Evolutionary conservation across 768 basidiomycete genomes (phyloP).

Genomic region (Rhodotorula toruloides): DNA sequence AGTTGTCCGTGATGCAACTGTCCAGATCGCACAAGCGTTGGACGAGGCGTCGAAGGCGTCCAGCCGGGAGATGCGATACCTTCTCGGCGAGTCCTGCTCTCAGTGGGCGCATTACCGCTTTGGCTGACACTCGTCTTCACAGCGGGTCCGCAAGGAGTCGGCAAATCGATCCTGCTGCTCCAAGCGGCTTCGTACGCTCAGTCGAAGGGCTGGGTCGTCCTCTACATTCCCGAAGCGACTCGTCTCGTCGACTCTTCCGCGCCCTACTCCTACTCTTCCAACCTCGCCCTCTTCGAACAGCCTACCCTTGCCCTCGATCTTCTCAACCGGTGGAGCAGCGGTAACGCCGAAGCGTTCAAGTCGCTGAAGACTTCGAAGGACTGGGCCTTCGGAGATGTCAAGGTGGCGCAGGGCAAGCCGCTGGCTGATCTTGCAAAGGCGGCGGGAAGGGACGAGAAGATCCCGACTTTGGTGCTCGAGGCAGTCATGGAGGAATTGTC

Average conservation of each 20-base stretch:
- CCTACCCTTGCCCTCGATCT: slow-evolving; percentile 24
- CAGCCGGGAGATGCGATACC: slow-evolving; percentile 20
- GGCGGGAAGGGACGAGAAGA: slow-evolving; percentile 21
- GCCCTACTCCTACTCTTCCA: slow-evolving; percentile 27
- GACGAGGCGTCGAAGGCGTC: slow-evolving; percentile 11
- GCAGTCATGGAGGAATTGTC: slow-evolving; percentile 34
- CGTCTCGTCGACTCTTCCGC: slow-evolving; percentile 36
- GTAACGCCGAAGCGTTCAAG: slow-evolving; percentile 32
- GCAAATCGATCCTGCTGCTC: slow-evolving; percentile 31
- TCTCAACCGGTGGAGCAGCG: slow-evolving; percentile 17
- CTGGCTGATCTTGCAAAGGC: slow-evolving; percentile 29
- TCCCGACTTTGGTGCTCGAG: slow-evolving; percentile 26
- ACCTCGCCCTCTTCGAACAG: slow-evolving; percentile 34
- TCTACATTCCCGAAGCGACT: slow-evolving; percentile 36
- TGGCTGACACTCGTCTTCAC: neutral
- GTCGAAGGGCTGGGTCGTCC: slow-evolving; percentile 24
- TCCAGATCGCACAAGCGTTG: slow-evolving; percentile 5
- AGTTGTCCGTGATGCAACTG: slow-evolving; percentile 17
- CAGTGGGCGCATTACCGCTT: no score
- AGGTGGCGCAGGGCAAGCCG: slow-evolving; percentile 21
- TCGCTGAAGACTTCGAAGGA: slow-evolving; percentile 26
- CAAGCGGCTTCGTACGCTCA: slow-evolving; percentile 34
- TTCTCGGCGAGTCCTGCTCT: slow-evolving; percentile 11
- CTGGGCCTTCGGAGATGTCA: slow-evolving; percentile 20
- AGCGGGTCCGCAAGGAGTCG: slow-evolving; percentile 26